A percentile compares a stretch with the other conserved stretches of the same genome.
These are phyloP conservation scores for Phytophthora kernoviae DNA, from an alignment of 352 stramenopile genomes.

Conservation along the genomic window DNA sequence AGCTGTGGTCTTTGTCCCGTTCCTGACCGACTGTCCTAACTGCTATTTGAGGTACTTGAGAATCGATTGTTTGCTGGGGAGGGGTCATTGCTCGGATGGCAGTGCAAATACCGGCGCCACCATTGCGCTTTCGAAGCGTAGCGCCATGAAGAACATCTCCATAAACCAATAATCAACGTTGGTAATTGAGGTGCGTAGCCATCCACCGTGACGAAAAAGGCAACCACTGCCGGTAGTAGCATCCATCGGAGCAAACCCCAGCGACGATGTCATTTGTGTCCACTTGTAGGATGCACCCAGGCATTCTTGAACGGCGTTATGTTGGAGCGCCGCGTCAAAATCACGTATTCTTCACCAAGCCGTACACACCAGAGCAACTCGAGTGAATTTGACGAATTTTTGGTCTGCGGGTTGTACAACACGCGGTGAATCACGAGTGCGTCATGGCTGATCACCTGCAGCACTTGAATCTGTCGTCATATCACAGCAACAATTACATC, in stretches of 20 bases:
- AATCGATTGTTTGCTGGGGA: background rate
- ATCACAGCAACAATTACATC: conserved; percentile 1
- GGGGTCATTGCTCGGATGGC: conserved; percentile 17
- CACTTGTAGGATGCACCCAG: conserved; percentile 56
- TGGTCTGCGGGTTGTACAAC: conserved; percentile 62
- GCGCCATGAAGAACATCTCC: conserved; percentile 68
- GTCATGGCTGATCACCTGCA: conserved; percentile 62
- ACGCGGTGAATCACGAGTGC: conserved; percentile 58
- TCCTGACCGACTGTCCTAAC: background rate
- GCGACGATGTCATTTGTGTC: conserved; percentile 54
- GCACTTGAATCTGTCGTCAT: conserved; percentile 36
- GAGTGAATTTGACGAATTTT: conserved; percentile 54
- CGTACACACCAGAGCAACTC: conserved; percentile 59
- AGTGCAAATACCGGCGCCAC: conserved; percentile 52
- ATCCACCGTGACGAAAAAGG: conserved; percentile 57
- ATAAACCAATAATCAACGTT: conserved; percentile 56
- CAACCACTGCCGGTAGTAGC: conserved; percentile 30
- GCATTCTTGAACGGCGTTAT: conserved; percentile 58
- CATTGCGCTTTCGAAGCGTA: conserved; percentile 64
- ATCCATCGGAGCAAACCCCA: conserved; percentile 42
- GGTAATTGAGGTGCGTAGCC: conserved; percentile 43
- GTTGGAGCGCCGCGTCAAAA: conserved; percentile 56
- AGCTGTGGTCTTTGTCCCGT: background rate
- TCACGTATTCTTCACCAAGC: conserved; percentile 53
- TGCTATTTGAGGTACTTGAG: background rate